Percentiles rank a stretch among this genome's conserved stretches.
phyloP scores from a whole-genome alignment of 2,329 filamentous ascomycete species.

The Pseudogymnoascus sp. region DNA sequence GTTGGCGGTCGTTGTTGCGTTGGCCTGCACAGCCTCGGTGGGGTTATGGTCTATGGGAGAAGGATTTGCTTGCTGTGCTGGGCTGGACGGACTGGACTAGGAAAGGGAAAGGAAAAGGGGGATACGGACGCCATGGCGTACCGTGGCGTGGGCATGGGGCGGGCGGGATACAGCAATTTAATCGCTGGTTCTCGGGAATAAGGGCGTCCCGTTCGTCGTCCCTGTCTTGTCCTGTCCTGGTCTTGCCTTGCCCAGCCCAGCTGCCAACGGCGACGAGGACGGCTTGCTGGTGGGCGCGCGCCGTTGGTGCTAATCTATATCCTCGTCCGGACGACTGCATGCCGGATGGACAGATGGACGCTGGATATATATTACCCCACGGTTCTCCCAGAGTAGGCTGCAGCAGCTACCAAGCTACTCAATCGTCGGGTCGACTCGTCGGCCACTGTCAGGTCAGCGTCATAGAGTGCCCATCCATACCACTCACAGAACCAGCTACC shows the following conservation, averaged over 20 bases:
- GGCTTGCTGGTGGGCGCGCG: background rate
- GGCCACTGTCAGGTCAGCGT: background rate
- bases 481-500: background rate
- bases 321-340: background rate
- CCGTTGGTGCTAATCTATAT: background rate
- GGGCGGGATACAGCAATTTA: background rate
- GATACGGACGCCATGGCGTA: background rate
- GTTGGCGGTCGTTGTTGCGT: no score
- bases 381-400: background rate
- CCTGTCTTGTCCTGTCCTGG: background rate
- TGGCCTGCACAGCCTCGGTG: no score
- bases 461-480: background rate
- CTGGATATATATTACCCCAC: background rate
- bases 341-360: background rate
- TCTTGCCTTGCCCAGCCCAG: background rate
- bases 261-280: background rate
- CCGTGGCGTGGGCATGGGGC: background rate
- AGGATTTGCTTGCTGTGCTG: no score
- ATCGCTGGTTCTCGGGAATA: background rate
- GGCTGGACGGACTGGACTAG: background rate
- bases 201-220: background rate
- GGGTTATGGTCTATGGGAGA: no score
- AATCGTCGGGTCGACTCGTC: background rate
- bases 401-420: background rate
- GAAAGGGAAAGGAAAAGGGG: background rate